phyloP scores from a whole-genome alignment of 2,329 filamentous ascomycete genomes.

The Aureobasidium sp. region DNA sequence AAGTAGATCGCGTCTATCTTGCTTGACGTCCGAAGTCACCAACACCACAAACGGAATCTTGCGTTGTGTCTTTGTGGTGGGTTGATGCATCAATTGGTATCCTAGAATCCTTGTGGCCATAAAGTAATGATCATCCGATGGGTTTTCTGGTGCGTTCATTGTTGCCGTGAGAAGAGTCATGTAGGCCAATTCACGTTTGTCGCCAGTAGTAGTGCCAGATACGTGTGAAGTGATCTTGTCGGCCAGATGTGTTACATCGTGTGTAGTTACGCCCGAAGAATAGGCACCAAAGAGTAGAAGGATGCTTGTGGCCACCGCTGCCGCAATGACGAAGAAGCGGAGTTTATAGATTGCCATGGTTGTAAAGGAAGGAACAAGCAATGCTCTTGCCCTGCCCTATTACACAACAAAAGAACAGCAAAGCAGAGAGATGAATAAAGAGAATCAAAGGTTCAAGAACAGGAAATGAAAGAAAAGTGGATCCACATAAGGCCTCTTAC shows the following conservation, averaged over 20 bases:
- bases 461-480: background rate
- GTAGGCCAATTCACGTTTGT: conserved; percentile 14
- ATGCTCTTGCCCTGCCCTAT: background rate
- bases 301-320: background rate
- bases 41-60: conserved; percentile 22
- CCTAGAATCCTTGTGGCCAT: conserved; percentile 20
- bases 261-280: background rate
- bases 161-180: conserved; percentile 19
- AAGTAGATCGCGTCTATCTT: conserved; percentile 17
- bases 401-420: background rate
- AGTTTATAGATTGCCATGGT: background rate
- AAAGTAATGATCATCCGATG: conserved; percentile 19
- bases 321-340: background rate
- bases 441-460: background rate
- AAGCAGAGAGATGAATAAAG: background rate
- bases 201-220: too few species aligned
- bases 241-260: background rate
- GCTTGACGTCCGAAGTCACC: conserved; percentile 18
- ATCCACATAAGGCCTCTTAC: background rate
- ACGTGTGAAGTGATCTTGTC: background rate
- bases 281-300: background rate
- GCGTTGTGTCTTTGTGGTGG: conserved; percentile 16
- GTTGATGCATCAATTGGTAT: conserved; percentile 23
- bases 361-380: too few species aligned
- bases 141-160: background rate